Conservation (phyloP, 2,329 filamentous ascomycete genomes). For the Monilinia laxa region DNA sequence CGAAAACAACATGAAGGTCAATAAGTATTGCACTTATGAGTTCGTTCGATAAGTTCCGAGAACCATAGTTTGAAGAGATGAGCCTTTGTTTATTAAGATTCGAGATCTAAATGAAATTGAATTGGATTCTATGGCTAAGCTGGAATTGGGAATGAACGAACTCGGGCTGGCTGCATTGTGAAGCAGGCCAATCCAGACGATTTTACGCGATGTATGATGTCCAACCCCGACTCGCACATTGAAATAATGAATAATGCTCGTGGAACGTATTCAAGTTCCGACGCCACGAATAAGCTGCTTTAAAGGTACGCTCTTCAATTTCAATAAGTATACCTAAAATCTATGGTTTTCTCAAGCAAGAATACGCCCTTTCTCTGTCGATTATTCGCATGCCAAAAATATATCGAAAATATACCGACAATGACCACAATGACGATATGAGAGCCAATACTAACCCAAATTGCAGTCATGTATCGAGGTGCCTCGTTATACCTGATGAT, state of each 20-base stretch:
- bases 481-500: slow-evolving; percentile 62
- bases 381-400: slow-evolving; percentile 54
- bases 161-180: too few species aligned
- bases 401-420: slow-evolving; percentile 51
- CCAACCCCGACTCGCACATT: too few species aligned
- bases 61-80: background rate
- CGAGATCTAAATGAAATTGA: background rate
- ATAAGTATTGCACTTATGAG: background rate
- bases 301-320: background rate
- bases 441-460: slow-evolving; percentile 67
- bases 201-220: too few species aligned
- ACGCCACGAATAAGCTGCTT: background rate
- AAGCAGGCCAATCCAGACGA: background rate
- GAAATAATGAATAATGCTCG: too few species aligned
- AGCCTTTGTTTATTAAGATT: background rate
- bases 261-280: too few species aligned
- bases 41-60: background rate
- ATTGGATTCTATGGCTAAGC: background rate
- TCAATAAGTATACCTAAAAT: slow-evolving; percentile 39
- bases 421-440: slow-evolving; percentile 58
- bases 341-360: slow-evolving; percentile 47
- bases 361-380: slow-evolving; percentile 48
- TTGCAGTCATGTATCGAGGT: slow-evolving; percentile 61
- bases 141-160: background rate
- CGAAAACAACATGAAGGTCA: slow-evolving; percentile 2